phyloP scores from a whole-genome alignment of 2,329 filamentous ascomycete species.

The Neofusicoccum parvum region DNA sequence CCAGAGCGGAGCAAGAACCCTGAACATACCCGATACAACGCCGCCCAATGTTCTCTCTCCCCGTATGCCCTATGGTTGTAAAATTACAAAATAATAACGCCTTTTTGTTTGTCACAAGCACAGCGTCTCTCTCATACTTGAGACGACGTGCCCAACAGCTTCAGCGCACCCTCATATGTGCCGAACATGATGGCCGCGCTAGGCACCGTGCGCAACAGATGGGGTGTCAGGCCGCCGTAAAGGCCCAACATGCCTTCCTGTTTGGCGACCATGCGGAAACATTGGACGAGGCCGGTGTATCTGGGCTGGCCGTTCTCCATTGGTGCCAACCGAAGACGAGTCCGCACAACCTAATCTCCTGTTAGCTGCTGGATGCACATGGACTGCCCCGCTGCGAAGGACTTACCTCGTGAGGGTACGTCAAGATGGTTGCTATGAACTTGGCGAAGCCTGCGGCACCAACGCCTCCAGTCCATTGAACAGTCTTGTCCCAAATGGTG shows the following conservation, averaged over 20 bases:
- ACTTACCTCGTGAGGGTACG: conserved; percentile 87
- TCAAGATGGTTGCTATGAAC: conserved; percentile 77
- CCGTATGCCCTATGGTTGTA: not conserved
- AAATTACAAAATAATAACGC: not conserved
- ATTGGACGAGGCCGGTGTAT: conserved; percentile 86
- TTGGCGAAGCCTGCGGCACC: conserved; percentile 82
- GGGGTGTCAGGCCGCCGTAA: conserved; percentile 89
- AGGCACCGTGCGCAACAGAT: conserved; percentile 87
- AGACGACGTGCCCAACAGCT: conserved; percentile 48
- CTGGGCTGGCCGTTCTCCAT: conserved; percentile 70
- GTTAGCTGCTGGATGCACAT: not conserved
- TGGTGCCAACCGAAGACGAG: conserved; percentile 83
- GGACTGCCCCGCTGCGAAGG: not conserved
- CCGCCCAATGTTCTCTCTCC: conserved; percentile 2
- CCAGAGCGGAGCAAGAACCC: conserved; percentile 15
- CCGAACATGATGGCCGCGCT: conserved; percentile 96
- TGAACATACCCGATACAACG: conserved; percentile 8
- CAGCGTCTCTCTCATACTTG: conserved; percentile 32
- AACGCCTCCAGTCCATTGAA: conserved; percentile 78
- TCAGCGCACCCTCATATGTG: conserved; percentile 66
- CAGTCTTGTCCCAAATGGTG: conserved; percentile 71
- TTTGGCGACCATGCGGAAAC: conserved; percentile 83
- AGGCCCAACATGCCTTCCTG: conserved; percentile 85
- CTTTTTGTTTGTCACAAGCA: not conserved
- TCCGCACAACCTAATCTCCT: conserved; percentile 69